phyloP scores from a whole-genome alignment of 257 asterid genomes.

The Eucommia ulmoides region DNA sequence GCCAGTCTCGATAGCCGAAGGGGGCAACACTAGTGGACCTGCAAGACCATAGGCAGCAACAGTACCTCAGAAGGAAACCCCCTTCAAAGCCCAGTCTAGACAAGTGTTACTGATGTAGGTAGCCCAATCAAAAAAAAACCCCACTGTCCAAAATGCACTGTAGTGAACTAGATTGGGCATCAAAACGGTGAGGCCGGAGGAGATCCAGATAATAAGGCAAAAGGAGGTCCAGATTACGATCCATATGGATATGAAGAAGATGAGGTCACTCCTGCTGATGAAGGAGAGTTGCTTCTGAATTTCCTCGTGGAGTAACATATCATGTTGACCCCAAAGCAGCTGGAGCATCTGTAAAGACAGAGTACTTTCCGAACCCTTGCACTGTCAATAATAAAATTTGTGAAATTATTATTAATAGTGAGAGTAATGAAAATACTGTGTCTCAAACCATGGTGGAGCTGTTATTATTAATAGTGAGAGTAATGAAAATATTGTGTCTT shows the following conservation, averaged over 20 bases:
- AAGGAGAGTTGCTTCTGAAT: too few relatives aligned
- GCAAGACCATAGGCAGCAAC: too few relatives aligned
- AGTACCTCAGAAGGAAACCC: too few relatives aligned
- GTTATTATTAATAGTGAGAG: background rate
- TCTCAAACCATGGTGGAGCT: background rate
- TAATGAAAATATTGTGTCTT: background rate
- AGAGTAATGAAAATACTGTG: too few relatives aligned
- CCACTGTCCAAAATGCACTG: background rate
- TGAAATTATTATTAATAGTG: background rate
- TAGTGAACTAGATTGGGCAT: background rate
- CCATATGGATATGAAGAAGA: background rate
- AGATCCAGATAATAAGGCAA: background rate
- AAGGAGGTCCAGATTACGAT: background rate
- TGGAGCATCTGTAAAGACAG: background rate
- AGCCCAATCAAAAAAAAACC: background rate
- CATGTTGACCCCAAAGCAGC: slow-evolving; percentile 14
- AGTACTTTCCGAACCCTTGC: too few relatives aligned
- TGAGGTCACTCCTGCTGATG: background rate
- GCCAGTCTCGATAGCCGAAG: too few relatives aligned
- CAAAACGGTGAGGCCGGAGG: background rate
- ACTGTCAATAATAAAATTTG: background rate
- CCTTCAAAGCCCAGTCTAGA: background rate
- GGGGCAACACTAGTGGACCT: too few relatives aligned
- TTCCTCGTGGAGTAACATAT: too few relatives aligned
- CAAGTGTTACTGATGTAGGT: background rate